Evolutionary conservation across 345 rosid species (phyloP), one percentile per base, ranked within the genome.

Genomic region (Arabis hirsuta): DNA sequence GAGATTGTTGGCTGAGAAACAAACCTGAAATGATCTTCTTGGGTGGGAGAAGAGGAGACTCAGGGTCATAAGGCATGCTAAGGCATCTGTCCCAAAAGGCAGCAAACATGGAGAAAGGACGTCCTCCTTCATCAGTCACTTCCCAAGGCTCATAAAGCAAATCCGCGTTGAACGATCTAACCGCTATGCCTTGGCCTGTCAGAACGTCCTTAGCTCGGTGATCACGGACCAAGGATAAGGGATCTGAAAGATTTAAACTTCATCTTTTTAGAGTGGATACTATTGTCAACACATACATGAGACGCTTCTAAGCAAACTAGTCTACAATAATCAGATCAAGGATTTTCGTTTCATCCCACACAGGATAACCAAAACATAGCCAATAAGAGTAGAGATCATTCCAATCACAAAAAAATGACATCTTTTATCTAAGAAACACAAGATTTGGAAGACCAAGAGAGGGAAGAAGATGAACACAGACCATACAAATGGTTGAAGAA

Each of bases 71-170:
- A 62, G 98, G 87, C 98, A 91, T 94, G 83, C 88, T 89, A 70
- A 94, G 97, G 72, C 98, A 94, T 84, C 80, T 87, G 44, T 86
- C 97, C 98, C 97, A 94, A 76, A 94, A 94, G 57, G 83, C 87
- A 69, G 81, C 72, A 80, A 94, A 94, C 71, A 90, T 89, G 4
- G 84, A 72, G 73, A 91, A 94, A 22, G 98, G 86, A 12, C 78
- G 83, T 43, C 93, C 98, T 76, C 82, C 84, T 6, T 63, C 89
- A 83, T 91, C 96, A 67, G 82, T 89, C 62, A 94, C 88, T 62
- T 94, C 97, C 97, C 98, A 94, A 13, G 98, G 98, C 81, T 94
- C 98, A 71, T 94, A 94, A 11, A 94, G 98, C 85, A 94, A 85
- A 81, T 94, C 98, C 0, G 97, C 96, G 71, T 94, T 94, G 59